Percentiles rank a stretch among this genome's conserved stretches.
Conservation (phyloP, 2,329 filamentous ascomycete genomes). For the Mariannaea sp. region DNA sequence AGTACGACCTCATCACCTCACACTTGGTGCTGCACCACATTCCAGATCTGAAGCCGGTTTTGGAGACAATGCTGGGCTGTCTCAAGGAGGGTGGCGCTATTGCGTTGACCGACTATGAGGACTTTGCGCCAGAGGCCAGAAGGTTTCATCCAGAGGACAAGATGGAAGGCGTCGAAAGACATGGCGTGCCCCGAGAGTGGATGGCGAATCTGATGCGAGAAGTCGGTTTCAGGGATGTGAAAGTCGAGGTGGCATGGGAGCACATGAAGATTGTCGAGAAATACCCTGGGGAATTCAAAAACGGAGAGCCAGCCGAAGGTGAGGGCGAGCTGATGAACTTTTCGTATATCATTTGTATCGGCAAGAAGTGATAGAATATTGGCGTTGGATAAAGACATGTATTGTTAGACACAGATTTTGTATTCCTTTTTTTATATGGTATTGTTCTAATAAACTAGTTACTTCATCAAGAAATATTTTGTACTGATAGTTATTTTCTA, state of each 20-base stretch:
- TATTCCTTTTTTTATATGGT: too few species aligned
- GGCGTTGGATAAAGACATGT: not conserved
- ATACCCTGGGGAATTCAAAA: constrained; percentile 48
- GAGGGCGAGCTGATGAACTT: constrained; percentile 42
- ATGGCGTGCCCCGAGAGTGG: constrained; percentile 52
- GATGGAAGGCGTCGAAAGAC: constrained; percentile 58
- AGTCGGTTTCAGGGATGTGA: constrained; percentile 46
- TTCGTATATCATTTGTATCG: constrained; percentile 46
- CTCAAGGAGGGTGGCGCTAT: constrained; percentile 54
- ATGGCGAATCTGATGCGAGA: constrained; percentile 49
- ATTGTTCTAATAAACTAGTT: too few species aligned
- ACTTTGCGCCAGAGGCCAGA: constrained; percentile 56
- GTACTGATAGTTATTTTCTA: too few species aligned
- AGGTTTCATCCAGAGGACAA: constrained; percentile 57
- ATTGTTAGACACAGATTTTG: not conserved
- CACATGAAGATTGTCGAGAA: constrained; percentile 56
- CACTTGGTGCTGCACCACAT: constrained; percentile 64
- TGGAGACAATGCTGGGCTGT: constrained; percentile 52
- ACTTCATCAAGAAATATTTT: too few species aligned
- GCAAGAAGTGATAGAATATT: constrained; percentile 31
- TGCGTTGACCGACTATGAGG: constrained; percentile 62
- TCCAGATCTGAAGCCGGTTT: constrained; percentile 47
- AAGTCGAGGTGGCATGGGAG: constrained; percentile 53
- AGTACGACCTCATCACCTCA: constrained; percentile 57
- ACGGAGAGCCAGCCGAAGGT: constrained; percentile 37